Evolutionary conservation across 73 alveolate species (phyloP), one percentile per base, ranked within the genome.

Genomic region (Tetrahymena elliotti): DNA sequence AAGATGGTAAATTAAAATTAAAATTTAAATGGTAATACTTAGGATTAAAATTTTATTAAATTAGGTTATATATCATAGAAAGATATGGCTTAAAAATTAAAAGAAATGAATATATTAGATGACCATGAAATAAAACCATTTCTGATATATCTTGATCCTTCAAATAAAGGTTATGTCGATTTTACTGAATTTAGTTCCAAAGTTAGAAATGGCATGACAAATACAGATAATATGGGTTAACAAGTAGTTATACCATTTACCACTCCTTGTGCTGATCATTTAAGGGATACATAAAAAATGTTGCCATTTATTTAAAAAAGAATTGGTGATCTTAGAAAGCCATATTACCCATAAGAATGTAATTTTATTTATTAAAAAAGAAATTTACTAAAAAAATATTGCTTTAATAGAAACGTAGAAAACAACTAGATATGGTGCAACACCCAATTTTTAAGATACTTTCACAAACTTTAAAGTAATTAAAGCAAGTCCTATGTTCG

Each of bases 361-460:
- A 94, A 53, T 2, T 35, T 92, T 68, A 22, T 27, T 68, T 4
- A 68, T 11, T 68, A 68, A 27, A 27, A n/a, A 6, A 22, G 4
- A n/a, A n/a, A 10, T 10, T 3, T 6, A 68, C 16, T 24, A 6
- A 68, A 68, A 0, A 18, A 3, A 68, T 68, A 16, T 68, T 68
- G 20, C 13, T 15, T 27, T 10, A 47, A 47, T 1, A 68, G 88
- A 68, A 68, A 31, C 88, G n/a, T 68, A 68, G 36, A 68, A 68
- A 68, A 68, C 20, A 18, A 68, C 88, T 10, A 68, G 96, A 83
- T 94, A 84, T 52, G 96, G 96, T 18, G 96, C 96, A 5, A 94
- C 96, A 83, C 96, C 96, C 4, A 38, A 39, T 39, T 94, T 84
- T 47, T 84, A 94, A 88, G 54, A 94, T 88, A 94, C 96, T 34